Conservation (phyloP, 148 eudicot species). For the Vaccinium vitisidaea region DNA sequence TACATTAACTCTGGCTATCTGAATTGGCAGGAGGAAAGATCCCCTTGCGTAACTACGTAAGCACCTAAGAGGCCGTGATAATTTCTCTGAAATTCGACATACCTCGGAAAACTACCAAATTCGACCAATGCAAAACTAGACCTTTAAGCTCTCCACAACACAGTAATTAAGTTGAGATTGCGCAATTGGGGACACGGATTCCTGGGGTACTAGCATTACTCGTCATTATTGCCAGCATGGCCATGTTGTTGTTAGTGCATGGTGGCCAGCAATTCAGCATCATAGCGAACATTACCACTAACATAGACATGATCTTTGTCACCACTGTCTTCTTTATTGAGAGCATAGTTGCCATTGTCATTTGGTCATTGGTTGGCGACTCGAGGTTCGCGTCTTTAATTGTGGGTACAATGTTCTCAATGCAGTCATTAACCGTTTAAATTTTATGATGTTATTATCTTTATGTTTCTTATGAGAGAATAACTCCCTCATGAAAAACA, state of each 20-base stretch:
- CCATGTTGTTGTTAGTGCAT: not conserved
- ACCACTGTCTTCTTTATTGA: not conserved
- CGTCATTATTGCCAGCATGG: not conserved
- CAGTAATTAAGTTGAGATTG: not conserved
- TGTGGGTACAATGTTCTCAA: not conserved
- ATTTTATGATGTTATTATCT: not conserved
- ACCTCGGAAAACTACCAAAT: not conserved
- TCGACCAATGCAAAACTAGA: not conserved
- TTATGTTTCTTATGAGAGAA: not conserved
- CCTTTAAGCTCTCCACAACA: not conserved
- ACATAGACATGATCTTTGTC: not conserved
- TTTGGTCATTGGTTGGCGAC: not conserved
- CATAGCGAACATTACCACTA: not conserved
- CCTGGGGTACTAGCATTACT: not conserved
- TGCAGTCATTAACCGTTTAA: not conserved
- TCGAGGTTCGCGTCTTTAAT: not conserved
- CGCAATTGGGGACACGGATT: not conserved
- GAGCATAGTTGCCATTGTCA: not conserved
- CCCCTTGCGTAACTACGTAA: not conserved
- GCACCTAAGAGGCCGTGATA: not conserved
- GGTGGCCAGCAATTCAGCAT: not conserved
- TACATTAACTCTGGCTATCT: not conserved
- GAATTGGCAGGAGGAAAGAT: not conserved
- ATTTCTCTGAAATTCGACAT: not conserved
- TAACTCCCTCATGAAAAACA: not conserved